Percentiles rank a stretch among this genome's conserved stretches.
phyloP scores from a whole-genome alignment of 371 early-diverging fungal species.

The Mucor racemosus region DNA sequence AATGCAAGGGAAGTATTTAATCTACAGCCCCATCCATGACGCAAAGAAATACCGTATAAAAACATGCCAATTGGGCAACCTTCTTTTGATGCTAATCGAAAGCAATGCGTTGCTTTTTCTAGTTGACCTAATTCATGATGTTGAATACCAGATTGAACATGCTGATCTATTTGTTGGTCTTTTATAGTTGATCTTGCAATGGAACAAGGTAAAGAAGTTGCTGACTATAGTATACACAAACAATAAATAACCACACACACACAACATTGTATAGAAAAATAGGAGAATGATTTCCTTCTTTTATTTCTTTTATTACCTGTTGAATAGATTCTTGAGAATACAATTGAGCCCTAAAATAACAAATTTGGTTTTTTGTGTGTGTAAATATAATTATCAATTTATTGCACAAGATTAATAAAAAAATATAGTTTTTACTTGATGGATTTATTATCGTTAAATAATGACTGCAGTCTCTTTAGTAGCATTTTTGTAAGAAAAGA shows the following conservation, averaged over 20 bases:
- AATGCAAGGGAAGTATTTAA: slow-evolving; percentile 66
- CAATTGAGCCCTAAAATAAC: slow-evolving; percentile 18
- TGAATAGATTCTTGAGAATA: slow-evolving; percentile 30
- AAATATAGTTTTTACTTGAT: background rate
- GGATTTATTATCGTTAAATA: slow-evolving; percentile 13
- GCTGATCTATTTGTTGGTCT: slow-evolving; percentile 12
- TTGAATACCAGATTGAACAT: slow-evolving; percentile 55
- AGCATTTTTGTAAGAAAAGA: background rate
- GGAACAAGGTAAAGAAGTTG: background rate
- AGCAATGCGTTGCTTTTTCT: slow-evolving; percentile 72
- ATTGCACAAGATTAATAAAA: background rate
- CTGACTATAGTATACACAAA: background rate
- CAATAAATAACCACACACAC: background rate
- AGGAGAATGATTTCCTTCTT: slow-evolving; percentile 2
- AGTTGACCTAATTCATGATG: slow-evolving; percentile 76
- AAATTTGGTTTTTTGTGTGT: background rate
- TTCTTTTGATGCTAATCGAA: slow-evolving; percentile 69
- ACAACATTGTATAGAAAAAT: background rate
- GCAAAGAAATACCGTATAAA: slow-evolving; percentile 76
- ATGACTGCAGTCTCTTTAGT: slow-evolving; percentile 18
- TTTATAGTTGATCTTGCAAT: background rate
- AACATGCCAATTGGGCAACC: slow-evolving; percentile 76
- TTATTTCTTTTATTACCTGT: slow-evolving; percentile 18
- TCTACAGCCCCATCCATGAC: slow-evolving; percentile 84
- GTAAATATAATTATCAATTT: background rate